Evolutionary conservation across 2,329 filamentous ascomycete species (phyloP).

Genomic region (Stenocarpella maydis): DNA sequence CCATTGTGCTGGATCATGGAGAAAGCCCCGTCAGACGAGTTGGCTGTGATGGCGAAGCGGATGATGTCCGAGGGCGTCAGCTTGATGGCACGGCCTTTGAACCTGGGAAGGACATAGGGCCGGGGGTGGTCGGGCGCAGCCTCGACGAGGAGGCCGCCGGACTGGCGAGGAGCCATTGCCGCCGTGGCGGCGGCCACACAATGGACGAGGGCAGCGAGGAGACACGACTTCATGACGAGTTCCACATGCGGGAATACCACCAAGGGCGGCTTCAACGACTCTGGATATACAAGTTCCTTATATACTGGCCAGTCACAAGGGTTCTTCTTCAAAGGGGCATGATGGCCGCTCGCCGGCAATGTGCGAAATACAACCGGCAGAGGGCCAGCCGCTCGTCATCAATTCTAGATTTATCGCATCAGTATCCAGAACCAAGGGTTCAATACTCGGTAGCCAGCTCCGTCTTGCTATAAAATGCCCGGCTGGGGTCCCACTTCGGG

Average conservation of each 20-base stretch:
- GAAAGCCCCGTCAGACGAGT: neutral
- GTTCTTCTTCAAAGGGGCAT: neutral
- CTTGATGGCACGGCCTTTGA: constrained; percentile 5
- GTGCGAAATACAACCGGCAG: too few species aligned
- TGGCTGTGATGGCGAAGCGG: constrained; percentile 12
- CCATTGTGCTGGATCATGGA: constrained; percentile 10
- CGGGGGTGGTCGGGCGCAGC: neutral
- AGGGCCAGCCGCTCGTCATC: too few species aligned
- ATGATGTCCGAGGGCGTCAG: neutral
- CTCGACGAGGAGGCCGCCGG: neutral
- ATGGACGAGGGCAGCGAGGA: neutral
- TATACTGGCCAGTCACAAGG: neutral
- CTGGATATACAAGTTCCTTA: neutral
- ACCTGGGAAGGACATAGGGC: neutral
- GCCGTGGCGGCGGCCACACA: neutral
- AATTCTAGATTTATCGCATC: neutral
- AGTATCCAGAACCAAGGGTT: neutral
- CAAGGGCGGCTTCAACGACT: neutral
- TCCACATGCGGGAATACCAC: too few species aligned
- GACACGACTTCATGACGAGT: neutral
- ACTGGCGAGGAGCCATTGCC: neutral
- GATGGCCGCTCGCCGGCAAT: neutral
- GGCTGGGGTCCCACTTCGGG: neutral
- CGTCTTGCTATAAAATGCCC: neutral
- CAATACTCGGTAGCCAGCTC: neutral